Percentiles rank a stretch among this genome's conserved stretches.
Evolutionary conservation across 306 rosid species (phyloP).

Genomic region (Comarum palustre): DNA sequence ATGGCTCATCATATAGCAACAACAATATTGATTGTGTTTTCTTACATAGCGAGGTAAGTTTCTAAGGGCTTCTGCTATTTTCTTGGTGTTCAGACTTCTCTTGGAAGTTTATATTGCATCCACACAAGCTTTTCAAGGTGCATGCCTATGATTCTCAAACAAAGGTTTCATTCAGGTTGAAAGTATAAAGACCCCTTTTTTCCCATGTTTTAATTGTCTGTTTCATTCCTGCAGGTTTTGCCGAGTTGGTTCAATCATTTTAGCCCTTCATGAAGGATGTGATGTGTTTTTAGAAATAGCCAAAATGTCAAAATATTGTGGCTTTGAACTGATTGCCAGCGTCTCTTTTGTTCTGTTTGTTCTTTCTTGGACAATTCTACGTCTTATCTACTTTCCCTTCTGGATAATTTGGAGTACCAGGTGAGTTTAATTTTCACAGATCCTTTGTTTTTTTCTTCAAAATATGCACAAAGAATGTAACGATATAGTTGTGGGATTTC

Average conservation of each 20-base stretch:
- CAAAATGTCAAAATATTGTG: slow-evolving; percentile 36
- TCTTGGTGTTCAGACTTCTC: background rate
- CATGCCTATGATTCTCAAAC: background rate
- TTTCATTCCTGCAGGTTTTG: slow-evolving; percentile 27
- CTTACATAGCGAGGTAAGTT: slow-evolving; percentile 24
- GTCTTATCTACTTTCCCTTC: slow-evolving; percentile 31
- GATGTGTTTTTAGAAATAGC: slow-evolving; percentile 37
- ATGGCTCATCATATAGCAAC: slow-evolving; percentile 36
- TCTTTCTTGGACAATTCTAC: slow-evolving; percentile 36
- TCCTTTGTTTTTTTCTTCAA: background rate
- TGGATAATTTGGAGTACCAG: slow-evolving; percentile 44
- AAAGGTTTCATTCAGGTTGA: background rate
- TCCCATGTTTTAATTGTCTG: background rate
- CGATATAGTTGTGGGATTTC: background rate
- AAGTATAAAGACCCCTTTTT: background rate
- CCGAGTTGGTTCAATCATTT: slow-evolving; percentile 34
- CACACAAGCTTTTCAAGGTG: background rate
- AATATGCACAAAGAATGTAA: background rate
- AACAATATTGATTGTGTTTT: slow-evolving; percentile 19
- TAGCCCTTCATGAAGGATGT: slow-evolving; percentile 40
- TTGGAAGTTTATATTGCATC: background rate
- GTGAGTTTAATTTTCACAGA: slow-evolving; percentile 15
- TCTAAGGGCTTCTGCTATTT: background rate
- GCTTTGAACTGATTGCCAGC: slow-evolving; percentile 29
- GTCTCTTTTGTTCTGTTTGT: slow-evolving; percentile 19